phyloP scores from a whole-genome alignment of 2,329 filamentous ascomycete genomes.

The Mollisiaceae sp. region DNA sequence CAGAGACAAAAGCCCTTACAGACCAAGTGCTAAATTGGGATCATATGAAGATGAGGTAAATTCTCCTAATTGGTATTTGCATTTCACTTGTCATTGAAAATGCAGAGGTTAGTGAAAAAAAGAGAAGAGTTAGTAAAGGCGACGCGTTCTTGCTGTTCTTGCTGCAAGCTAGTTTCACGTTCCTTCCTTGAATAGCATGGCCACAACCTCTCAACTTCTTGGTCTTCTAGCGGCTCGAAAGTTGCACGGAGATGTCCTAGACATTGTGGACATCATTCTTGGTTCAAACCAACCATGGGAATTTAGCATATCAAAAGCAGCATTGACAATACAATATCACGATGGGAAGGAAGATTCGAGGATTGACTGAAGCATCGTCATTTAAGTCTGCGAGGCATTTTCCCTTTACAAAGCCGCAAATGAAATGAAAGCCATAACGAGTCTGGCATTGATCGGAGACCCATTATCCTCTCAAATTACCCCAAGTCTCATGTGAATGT shows the following conservation, averaged over 20 bases:
- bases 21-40: not conserved
- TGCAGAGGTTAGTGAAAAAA: not conserved
- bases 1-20: not conserved
- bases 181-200: not conserved
- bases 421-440: slow-evolving; percentile 13
- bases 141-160: not conserved
- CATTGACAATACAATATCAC: not conserved
- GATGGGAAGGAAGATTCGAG: not conserved
- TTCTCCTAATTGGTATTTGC: not conserved
- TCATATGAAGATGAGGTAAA: not conserved
- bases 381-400: slow-evolving; percentile 19
- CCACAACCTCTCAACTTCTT: not conserved
- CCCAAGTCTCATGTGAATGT: slow-evolving; percentile 17
- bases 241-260: not conserved
- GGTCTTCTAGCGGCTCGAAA: not conserved
- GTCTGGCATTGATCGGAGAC: slow-evolving; percentile 16
- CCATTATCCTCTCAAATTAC: slow-evolving; percentile 26
- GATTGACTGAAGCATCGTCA: slow-evolving; percentile 14
- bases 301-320: not conserved
- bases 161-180: not conserved
- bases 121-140: not conserved
- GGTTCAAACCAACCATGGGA: no score
- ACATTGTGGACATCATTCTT: not conserved
- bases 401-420: slow-evolving; percentile 19
- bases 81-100: no score